Conservation (phyloP, 495 filamentous ascomycete species). For the Hypomontagnella submonticulosa region DNA sequence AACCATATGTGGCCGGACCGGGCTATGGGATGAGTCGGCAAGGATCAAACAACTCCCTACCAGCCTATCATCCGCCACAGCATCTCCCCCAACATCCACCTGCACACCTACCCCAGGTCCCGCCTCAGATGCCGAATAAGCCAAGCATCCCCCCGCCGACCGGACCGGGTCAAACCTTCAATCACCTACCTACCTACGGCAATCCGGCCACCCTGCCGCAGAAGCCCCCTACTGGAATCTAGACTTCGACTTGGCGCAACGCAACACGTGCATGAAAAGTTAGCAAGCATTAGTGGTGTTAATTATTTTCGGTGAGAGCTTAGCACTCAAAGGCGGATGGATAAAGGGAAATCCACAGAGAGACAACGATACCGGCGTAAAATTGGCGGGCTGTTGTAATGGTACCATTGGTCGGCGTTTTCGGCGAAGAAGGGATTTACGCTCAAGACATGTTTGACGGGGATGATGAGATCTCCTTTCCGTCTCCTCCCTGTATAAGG, state of each 20-base stretch:
- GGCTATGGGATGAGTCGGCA: slow-evolving; percentile 65
- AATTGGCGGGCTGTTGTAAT: slow-evolving; percentile 42
- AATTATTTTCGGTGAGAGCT: slow-evolving; percentile 43
- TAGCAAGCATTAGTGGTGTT: slow-evolving; percentile 50
- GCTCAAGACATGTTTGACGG: slow-evolving; percentile 18
- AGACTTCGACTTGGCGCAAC: slow-evolving; percentile 38
- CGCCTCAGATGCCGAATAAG: slow-evolving; percentile 53
- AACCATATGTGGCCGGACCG: slow-evolving; percentile 49
- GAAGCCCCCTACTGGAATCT: slow-evolving; percentile 61
- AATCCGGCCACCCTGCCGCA: slow-evolving; percentile 66
- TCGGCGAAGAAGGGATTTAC: slow-evolving; percentile 28
- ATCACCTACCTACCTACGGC: slow-evolving; percentile 65
- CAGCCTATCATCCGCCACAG: slow-evolving; percentile 55
- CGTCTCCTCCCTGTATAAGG: not conserved
- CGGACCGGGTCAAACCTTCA: slow-evolving; percentile 51
- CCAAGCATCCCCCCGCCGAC: slow-evolving; percentile 49
- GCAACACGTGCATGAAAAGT: slow-evolving; percentile 43
- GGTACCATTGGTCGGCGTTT: slow-evolving; percentile 49
- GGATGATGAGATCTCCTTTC: slow-evolving; percentile 26
- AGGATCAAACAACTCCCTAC: slow-evolving; percentile 64
- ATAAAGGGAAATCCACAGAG: slow-evolving; percentile 45
- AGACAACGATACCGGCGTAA: slow-evolving; percentile 46
- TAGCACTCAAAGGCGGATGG: slow-evolving; percentile 39
- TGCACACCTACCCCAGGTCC: slow-evolving; percentile 40
- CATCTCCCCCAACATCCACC: slow-evolving; percentile 50